Percentiles rank a stretch among this genome's conserved stretches.
phyloP scores from a whole-genome alignment of 176 grass and related monocot species.

The Rhynchospora pubera region DNA sequence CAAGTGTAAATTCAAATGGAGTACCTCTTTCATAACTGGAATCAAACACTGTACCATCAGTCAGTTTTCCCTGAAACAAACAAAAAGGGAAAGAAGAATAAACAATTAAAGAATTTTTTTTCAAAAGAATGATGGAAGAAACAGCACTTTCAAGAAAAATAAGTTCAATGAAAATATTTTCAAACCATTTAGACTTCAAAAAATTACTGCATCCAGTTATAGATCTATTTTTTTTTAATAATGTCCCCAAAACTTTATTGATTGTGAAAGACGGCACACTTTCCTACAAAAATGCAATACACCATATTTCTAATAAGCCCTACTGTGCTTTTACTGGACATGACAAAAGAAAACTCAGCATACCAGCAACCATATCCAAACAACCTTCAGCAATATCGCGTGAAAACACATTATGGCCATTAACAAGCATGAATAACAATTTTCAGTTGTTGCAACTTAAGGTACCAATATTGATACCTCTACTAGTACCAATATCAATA shows the following conservation, averaged over 20 bases:
- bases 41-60: slow-evolving; percentile 86
- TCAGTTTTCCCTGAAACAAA: slow-evolving; percentile 66
- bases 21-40: slow-evolving; percentile 87
- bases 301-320: neutral
- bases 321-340: neutral
- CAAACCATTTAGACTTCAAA: neutral
- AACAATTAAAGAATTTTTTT: neutral
- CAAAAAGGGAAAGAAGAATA: slow-evolving; percentile 24
- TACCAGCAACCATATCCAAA: neutral
- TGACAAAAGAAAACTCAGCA: neutral
- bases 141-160: too few relatives aligned
- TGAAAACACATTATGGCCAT: neutral
- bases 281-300: neutral
- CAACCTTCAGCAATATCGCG: neutral
- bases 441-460: neutral
- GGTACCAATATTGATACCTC: neutral
- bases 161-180: neutral
- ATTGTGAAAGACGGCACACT: neutral
- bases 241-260: neutral
- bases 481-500: neutral
- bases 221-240: too few relatives aligned
- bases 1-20: slow-evolving; percentile 92
- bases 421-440: neutral
- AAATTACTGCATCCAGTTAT: neutral
- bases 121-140: neutral